Evolutionary conservation across 345 rosid species (phyloP).

Genomic region (Gossypium sturtianum): DNA sequence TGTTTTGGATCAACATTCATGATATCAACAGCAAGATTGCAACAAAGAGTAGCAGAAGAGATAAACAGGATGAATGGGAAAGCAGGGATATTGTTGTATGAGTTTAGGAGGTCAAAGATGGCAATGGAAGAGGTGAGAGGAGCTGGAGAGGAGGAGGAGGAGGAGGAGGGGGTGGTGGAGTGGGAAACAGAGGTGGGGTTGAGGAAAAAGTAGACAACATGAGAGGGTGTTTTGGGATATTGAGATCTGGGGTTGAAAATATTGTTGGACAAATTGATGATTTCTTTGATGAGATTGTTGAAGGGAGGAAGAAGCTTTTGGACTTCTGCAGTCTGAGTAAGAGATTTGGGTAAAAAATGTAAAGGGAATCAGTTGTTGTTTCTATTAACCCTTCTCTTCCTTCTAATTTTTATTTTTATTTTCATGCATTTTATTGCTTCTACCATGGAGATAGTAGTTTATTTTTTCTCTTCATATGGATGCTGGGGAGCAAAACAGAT

Average conservation of each 20-base stretch:
- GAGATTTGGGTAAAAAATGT: constrained; percentile 6
- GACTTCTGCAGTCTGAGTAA: background rate
- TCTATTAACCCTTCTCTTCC: constrained; percentile 19
- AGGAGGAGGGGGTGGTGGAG: background rate
- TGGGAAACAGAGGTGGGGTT: background rate
- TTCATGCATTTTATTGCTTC: constrained; percentile 4
- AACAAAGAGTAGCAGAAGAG: background rate
- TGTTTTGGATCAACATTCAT: background rate
- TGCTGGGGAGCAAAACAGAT: background rate
- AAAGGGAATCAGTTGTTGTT: constrained; percentile 29
- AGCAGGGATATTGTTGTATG: background rate
- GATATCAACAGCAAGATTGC: background rate
- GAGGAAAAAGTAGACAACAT: background rate
- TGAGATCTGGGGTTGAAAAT: background rate
- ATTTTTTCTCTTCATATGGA: background rate
- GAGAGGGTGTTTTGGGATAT: background rate
- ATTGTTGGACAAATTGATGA: background rate
- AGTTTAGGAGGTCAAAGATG: background rate
- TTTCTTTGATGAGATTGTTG: constrained; percentile 1
- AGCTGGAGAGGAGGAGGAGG: background rate
- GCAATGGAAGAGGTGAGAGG: background rate
- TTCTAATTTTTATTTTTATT: background rate
- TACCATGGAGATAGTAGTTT: background rate
- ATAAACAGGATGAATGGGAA: background rate
- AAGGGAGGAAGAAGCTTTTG: constrained; percentile 4